Evolutionary conservation across 495 filamentous ascomycete genomes (phyloP).

Genomic region (Collariella sp.): DNA sequence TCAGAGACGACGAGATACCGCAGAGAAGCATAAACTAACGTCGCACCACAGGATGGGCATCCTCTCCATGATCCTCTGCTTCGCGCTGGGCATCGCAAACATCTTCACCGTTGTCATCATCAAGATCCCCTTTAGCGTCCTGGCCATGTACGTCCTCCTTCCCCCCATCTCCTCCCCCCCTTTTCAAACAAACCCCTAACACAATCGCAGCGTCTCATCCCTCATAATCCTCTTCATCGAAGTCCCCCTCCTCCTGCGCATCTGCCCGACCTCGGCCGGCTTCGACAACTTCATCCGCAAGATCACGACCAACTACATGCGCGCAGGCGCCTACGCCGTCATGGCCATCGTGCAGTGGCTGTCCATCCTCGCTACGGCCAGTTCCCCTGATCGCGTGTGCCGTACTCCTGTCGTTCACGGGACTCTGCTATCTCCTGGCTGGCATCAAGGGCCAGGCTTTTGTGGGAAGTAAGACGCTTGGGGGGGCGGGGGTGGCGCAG

Average conservation of each 20-base stretch:
- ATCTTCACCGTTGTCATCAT: slow-evolving; percentile 57
- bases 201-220: slow-evolving; percentile 52
- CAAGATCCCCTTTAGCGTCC: slow-evolving; percentile 69
- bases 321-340: slow-evolving; percentile 76
- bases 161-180: background rate
- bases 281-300: slow-evolving; percentile 89
- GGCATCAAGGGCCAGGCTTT: slow-evolving; percentile 89
- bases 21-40: slow-evolving; percentile 14
- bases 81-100: slow-evolving; percentile 90
- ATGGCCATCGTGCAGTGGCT: slow-evolving; percentile 82
- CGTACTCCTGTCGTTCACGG: slow-evolving; percentile 68
- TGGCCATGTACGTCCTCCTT: slow-evolving; percentile 66
- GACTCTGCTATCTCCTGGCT: slow-evolving; percentile 73
- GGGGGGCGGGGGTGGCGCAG: slow-evolving; percentile 88
- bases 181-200: slow-evolving; percentile 42
- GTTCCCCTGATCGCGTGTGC: slow-evolving; percentile 80
- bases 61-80: slow-evolving; percentile 86
- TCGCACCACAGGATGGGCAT: slow-evolving; percentile 78
- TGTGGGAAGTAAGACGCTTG: slow-evolving; percentile 91
- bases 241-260: slow-evolving; percentile 89
- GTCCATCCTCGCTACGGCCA: slow-evolving; percentile 52
- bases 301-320: slow-evolving; percentile 94
- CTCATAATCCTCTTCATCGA: slow-evolving; percentile 95
- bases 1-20: background rate
- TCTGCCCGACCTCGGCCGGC: slow-evolving; percentile 84